Conservation (phyloP, 1,284 basidiomycete species). For the Pterulicium gracile region DNA sequence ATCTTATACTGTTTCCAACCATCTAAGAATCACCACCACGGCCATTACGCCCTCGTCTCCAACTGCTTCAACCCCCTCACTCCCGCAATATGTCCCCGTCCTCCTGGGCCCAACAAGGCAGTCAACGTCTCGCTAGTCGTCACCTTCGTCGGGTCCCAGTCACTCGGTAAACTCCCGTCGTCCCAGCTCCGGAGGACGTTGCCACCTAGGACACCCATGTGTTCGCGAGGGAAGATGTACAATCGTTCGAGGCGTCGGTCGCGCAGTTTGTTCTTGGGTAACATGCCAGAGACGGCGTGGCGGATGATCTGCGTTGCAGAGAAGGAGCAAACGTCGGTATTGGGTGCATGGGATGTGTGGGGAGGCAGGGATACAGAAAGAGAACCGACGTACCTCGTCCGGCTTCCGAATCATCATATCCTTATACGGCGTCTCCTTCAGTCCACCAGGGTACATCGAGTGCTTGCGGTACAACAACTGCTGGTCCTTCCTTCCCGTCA, state of each 20-base stretch:
- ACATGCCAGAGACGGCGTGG: slow-evolving; percentile 93
- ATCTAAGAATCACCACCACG: too few relatives aligned
- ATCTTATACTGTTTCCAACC: too few relatives aligned
- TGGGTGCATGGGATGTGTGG: too few relatives aligned
- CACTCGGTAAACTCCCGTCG: slow-evolving; percentile 50
- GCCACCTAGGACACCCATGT: slow-evolving; percentile 56
- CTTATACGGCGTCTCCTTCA: slow-evolving; percentile 83
- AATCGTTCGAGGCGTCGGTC: slow-evolving; percentile 78
- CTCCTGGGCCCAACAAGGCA: neutral
- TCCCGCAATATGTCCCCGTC: neutral
- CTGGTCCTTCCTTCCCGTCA: slow-evolving; percentile 85
- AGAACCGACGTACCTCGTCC: slow-evolving; percentile 67
- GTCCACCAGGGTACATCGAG: slow-evolving; percentile 87
- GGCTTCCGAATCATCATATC: slow-evolving; percentile 79
- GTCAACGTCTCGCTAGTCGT: neutral
- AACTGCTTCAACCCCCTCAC: slow-evolving; percentile 3
- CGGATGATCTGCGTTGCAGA: slow-evolving; percentile 68
- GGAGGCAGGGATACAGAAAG: too few relatives aligned
- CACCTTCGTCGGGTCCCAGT: slow-evolving; percentile 31
- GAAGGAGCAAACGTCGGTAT: neutral
- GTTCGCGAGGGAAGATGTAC: slow-evolving; percentile 72
- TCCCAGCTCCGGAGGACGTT: slow-evolving; percentile 71
- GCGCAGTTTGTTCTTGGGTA: slow-evolving; percentile 91
- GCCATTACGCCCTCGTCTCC: too few relatives aligned
- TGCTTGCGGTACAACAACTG: slow-evolving; percentile 88